These are phyloP conservation scores for Uronychia setigera DNA, from an alignment of 73 alveolate genomes.

Conservation along the genomic window DNA sequence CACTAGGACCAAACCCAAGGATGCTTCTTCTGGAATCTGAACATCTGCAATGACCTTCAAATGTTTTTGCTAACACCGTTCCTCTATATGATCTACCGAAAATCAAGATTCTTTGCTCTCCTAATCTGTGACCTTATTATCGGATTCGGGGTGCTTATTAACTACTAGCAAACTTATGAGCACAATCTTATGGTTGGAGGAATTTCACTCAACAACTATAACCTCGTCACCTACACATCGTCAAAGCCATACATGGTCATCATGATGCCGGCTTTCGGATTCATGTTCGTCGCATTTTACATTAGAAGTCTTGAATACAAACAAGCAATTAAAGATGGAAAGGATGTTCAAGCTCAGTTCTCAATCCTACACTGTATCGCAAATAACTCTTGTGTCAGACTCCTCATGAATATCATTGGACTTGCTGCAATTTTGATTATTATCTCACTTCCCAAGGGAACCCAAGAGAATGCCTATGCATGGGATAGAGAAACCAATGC, in stretches of 20 bases:
- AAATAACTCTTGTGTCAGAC: neutral
- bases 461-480: neutral
- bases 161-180: neutral
- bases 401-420: neutral
- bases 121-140: neutral
- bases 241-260: neutral
- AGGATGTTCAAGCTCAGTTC: neutral
- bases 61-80: neutral
- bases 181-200: neutral
- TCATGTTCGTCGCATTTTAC: neutral
- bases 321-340: neutral
- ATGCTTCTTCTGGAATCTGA: constrained; percentile 32
- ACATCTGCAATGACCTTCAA: neutral
- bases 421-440: neutral
- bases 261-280: neutral
- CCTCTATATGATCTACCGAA: neutral
- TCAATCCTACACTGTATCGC: neutral
- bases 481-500: neutral
- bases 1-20: constrained; percentile 39
- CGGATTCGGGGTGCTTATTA: neutral
- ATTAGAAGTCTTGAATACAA: neutral
- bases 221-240: neutral
- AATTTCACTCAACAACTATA: neutral
- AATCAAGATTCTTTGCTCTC: neutral
- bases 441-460: neutral